Evolutionary conservation across 1,284 basidiomycete genomes (phyloP), one percentile per base, ranked within the genome.

Genomic region (Pseudozyma tsukubaensis): DNA sequence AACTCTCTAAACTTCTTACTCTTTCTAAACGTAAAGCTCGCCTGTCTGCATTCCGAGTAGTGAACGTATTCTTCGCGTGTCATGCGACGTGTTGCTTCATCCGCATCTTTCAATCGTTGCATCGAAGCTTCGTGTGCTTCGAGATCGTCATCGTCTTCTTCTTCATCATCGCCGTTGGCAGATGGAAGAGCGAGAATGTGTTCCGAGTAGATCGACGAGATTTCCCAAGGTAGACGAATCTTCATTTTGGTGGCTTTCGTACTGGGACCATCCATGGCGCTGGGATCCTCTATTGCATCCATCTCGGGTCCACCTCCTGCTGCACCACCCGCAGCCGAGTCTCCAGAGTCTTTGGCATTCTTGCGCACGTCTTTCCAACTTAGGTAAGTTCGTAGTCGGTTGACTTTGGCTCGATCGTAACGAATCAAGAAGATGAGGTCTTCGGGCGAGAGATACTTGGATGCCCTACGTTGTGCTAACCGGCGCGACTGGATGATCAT

Each of bases 291-390:
- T 16, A 80, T 39, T 11, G 57, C 73, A 29, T 73, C 72, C 49
- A 70, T 62, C 24, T 62, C 66, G 14, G 56, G 18, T 13, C 45
- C 66, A 1, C 67, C 73, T 6, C 64, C 70, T 5, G 55, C 51
- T 1, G 91, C 91, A 16, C 90, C 92, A 12, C 89, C 92, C 3
- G 39, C 47, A 10, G 45, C 45, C 18, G 89, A 92, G 45, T 82
- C 83, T 10, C 80, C 80, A 12, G 64, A 74, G 52, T 97, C 94
- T 81, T 97, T 97, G 8, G 94, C 94, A 75, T 94, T 92, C 82
- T 97, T 97, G 16, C 96, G 89, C 8, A 98, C 95, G 75, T 97
- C 96, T 83, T 97, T 97, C 95, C 96, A 99, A 0, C 92, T 93
- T n/a, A 99, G 88, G 82, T 97, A 98, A 11, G 94, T 97, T 29